Evolutionary conservation across 495 filamentous ascomycete species (phyloP), one percentile per base, ranked within the genome.

Genomic region (Patellaria atrata): DNA sequence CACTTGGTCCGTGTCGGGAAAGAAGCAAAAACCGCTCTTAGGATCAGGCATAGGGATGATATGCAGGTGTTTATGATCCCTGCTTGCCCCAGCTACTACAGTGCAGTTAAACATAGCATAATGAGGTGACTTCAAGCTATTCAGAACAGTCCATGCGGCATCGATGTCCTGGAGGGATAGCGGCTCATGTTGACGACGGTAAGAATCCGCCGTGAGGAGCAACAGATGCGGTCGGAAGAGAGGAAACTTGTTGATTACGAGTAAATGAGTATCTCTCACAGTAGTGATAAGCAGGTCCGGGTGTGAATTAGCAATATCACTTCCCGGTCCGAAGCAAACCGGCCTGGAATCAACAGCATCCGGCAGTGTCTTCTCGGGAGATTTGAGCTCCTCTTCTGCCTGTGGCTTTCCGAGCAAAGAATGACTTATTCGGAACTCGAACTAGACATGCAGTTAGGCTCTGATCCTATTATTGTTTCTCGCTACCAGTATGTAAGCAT

Each of bases 401-500:
- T 37, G 27, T 7, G 40, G 40, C 17, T 43, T 43, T 13, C 28
- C 33, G 2, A 22, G 8, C 1, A 43, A 12, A 3, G 40, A 31
- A 18, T 33, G 33, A 16, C 40, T 37, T 16, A 38, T 38, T 20
- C 40, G 40, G 34, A 43, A 43, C 21, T 43, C 40, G 21, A 43
- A 16, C 40, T 43, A 23, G 5, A n/a, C n/a, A n/a, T 5, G 23
- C 10, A 27, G 18, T 13, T 6, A 12, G 16, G 5, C 22, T n/a
- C n/a, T n/a, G n/a, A n/a, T n/a, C n/a, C n/a, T n/a, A 8, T 14
- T 22, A 10, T 26, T 9, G 17, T 20, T 38, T 18, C 26, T n/a
- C 11, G 14, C 5, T 2, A 4, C 13, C 8, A 22, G 19, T 34
- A 34, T 24, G 31, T n/a, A n/a, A n/a, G n/a, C n/a, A 34, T 22